These are phyloP conservation scores for Fusarium sororula DNA, from an alignment of 2,329 filamentous ascomycete species.

Conservation along the genomic window DNA sequence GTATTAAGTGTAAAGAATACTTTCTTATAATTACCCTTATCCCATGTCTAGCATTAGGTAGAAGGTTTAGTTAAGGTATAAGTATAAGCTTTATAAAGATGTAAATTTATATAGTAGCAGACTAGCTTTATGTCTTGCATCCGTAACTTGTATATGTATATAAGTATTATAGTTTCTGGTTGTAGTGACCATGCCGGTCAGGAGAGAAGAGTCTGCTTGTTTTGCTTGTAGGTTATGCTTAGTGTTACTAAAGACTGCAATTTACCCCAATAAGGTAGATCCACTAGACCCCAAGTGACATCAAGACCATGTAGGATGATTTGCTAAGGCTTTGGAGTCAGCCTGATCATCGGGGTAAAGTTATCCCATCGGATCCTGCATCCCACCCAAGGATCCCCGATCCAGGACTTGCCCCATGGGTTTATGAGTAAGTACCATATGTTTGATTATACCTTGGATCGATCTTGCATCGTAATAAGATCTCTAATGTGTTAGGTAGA, in stretches of 20 bases:
- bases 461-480: no score
- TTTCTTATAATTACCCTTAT: no score
- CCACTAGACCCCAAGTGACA: no score
- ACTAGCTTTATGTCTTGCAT: not conserved
- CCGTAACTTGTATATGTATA: no score
- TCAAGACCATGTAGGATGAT: not conserved
- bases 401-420: fast-evolving
- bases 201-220: not conserved
- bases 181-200: not conserved
- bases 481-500: not conserved
- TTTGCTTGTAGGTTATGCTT: not conserved
- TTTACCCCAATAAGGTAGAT: fast-evolving
- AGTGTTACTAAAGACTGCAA: not conserved
- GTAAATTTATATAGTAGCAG: fast-evolving
- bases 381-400: not conserved
- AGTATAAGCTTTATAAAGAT: no score
- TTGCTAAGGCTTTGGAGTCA: not conserved
- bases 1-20: no score
- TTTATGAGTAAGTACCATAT: fast-evolving
- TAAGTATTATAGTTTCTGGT: no score
- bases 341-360: not conserved
- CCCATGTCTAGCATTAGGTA: no score
- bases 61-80: no score
- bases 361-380: not conserved
- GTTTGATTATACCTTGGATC: not conserved